Percentiles rank a stretch among this genome's conserved stretches.
Conservation (phyloP, 371 early-diverging fungal genomes). For the Mortierella sp. region DNA sequence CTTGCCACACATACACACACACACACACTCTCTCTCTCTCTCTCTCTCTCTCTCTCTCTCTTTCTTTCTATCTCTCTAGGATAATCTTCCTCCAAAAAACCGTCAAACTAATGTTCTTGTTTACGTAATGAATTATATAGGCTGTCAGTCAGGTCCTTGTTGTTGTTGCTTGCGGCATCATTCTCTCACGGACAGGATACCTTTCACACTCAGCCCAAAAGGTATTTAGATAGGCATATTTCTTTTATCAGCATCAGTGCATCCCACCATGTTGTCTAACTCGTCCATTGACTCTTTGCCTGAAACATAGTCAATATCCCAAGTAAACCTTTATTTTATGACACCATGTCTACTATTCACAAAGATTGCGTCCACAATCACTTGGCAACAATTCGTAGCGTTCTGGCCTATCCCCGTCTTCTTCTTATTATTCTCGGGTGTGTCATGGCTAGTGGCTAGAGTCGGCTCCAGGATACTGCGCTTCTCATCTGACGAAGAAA, state of each 20-base stretch:
- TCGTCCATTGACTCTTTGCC: not conserved
- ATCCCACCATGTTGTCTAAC: not conserved
- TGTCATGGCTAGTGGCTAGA: conserved; percentile 63
- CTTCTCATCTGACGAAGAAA: conserved; percentile 62
- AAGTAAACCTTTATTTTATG: conserved; percentile 77
- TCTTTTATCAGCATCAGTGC: not conserved
- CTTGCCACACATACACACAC: too few species aligned
- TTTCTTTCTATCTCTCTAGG: too few species aligned
- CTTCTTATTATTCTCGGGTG: conserved; percentile 63
- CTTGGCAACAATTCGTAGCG: conserved; percentile 67
- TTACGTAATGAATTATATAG: conserved; percentile 10
- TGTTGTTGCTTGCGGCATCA: conserved; percentile 33
- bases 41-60: too few species aligned
- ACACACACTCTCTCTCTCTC: too few species aligned
- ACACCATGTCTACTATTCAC: conserved; percentile 83
- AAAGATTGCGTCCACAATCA: conserved; percentile 75
- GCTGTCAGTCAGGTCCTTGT: conserved; percentile 49
- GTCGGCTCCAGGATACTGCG: conserved; percentile 57
- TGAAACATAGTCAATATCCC: conserved; percentile 71
- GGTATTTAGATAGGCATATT: conserved; percentile 13
- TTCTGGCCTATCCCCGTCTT: conserved; percentile 82
- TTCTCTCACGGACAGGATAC: conserved; percentile 44
- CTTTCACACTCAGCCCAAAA: conserved; percentile 47
- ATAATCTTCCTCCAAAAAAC: too few species aligned
- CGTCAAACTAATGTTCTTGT: not conserved